Evolutionary conservation across 192 early-diverging fungal species (phyloP), one percentile per base, ranked within the genome.

Genomic region (Backusella liffmaniae): DNA sequence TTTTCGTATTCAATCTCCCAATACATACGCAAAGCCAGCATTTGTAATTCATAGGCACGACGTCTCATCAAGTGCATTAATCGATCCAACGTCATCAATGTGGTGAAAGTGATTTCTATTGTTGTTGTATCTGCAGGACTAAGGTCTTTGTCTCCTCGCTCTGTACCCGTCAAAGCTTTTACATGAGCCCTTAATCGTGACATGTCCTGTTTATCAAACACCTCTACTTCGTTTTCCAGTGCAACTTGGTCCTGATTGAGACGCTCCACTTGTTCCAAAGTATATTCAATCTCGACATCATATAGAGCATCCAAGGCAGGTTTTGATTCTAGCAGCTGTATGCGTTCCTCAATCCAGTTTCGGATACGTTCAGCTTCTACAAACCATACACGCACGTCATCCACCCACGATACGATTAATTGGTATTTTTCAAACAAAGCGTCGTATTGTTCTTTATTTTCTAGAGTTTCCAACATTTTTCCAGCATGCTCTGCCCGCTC

Each of bases 71-170:
- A 49, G 32, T 78, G 59, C 70, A 82, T 76, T 42, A 86, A 42
- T 37, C 73, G 67, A 62, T 86, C 85, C 12, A 86, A 66, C 23
- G 78, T 79, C 56, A 46, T 82, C 23, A 86, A 56, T 4, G 85
- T 86, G 23, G 78, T 77, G 7, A 86, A 77, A 1, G 83, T 86
- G 12, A 84, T 84, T 53, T 82, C 80, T 39, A 86, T 86, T 0
- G 85, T 86, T 16, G 81, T 84, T 6, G 85, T 84, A 32, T 86
- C 85, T 16, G 85, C 85, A 3, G 85, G 85, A 53, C 65, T 79
- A 36, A 82, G 77, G 6, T 77, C 74, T 70, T 85, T 73, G 10
- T 66, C 69, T 15, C 72, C 73, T 21, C 49, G 67, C 30, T 71
- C 73, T 32, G 41, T 74, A 12, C 78, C 76, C 16, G 83, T 82